Percentiles rank a stretch among this genome's conserved stretches.
Evolutionary conservation across 176 grass and related monocot species (phyloP).

Genomic region (Eleusine indica): DNA sequence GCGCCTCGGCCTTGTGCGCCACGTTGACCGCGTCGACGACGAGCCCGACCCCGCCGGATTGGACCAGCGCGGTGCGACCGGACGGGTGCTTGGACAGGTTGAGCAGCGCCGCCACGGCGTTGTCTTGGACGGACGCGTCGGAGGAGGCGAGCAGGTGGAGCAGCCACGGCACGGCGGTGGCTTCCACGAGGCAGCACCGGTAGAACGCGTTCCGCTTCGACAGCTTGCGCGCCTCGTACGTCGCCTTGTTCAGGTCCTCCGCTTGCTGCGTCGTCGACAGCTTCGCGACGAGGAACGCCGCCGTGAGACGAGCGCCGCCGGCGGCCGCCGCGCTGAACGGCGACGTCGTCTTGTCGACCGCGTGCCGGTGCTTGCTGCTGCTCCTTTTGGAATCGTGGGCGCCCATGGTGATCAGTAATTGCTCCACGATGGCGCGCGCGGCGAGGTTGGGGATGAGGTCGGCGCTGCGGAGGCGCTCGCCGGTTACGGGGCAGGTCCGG

Average conservation of each 20-base stretch:
- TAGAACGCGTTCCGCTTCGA: conserved; percentile 76
- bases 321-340: conserved; percentile 46
- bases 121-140: conserved; percentile 60
- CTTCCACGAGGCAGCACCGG: conserved; percentile 70
- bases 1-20: conserved; percentile 49
- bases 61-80: conserved; percentile 56
- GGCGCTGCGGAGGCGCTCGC: conserved; percentile 55
- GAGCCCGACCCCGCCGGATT: conserved; percentile 59
- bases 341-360: conserved; percentile 49
- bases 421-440: conserved; percentile 51
- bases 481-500: conserved; percentile 77
- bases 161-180: conserved; percentile 69
- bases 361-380: conserved; percentile 47
- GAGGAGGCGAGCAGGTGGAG: conserved; percentile 60
- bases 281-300: conserved; percentile 51
- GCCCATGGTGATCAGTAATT: conserved; percentile 45
- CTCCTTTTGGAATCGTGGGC: conserved; percentile 8
- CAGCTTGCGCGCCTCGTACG: conserved; percentile 68
- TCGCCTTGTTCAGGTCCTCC: neutral
- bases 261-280: conserved; percentile 30
- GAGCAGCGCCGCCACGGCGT: conserved; percentile 55
- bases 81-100: conserved; percentile 75
- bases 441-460: conserved; percentile 70
- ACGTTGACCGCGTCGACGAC: conserved; percentile 61
- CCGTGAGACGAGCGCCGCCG: conserved; percentile 45